A percentile compares a stretch with the other conserved stretches of the same genome.
Conservation (phyloP, 331 rosid genomes). For the Acacia concinna region DNA sequence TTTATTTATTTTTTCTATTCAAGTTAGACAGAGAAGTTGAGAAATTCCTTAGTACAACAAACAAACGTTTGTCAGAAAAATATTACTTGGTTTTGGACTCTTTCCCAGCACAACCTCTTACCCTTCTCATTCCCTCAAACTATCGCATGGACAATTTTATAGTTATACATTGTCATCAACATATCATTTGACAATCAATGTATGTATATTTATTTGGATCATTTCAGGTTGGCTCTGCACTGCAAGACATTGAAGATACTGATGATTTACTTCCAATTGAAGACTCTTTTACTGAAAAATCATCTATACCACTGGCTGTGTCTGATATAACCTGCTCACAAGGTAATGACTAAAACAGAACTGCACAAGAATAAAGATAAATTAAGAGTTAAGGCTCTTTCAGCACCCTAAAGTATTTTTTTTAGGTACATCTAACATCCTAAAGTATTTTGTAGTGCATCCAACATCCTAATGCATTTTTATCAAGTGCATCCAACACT, state of each 20-base stretch:
- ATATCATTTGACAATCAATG: slow-evolving; percentile 6
- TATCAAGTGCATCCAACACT: no score
- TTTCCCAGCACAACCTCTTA: neutral
- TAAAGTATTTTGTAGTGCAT: no score
- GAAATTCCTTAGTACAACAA: neutral
- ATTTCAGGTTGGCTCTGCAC: slow-evolving; percentile 47
- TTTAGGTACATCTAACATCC: no score
- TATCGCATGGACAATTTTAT: neutral
- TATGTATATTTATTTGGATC: neutral
- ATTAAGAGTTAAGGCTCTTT: neutral
- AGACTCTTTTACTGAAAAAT: slow-evolving; percentile 28
- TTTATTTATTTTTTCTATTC: neutral
- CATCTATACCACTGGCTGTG: slow-evolving; percentile 9
- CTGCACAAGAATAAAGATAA: neutral
- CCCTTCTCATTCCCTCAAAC: neutral
- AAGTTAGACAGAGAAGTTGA: neutral
- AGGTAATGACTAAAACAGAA: slow-evolving; percentile 30
- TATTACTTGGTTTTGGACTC: neutral
- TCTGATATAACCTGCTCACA: slow-evolving; percentile 1
- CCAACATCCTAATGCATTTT: no score
- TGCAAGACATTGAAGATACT: slow-evolving; percentile 41
- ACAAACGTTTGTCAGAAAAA: neutral
- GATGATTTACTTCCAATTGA: neutral
- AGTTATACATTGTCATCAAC: neutral
- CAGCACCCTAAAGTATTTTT: no score